Evolutionary conservation across 768 basidiomycete genomes (phyloP), one percentile per base, ranked within the genome.

Genomic region (Russula abietina): DNA sequence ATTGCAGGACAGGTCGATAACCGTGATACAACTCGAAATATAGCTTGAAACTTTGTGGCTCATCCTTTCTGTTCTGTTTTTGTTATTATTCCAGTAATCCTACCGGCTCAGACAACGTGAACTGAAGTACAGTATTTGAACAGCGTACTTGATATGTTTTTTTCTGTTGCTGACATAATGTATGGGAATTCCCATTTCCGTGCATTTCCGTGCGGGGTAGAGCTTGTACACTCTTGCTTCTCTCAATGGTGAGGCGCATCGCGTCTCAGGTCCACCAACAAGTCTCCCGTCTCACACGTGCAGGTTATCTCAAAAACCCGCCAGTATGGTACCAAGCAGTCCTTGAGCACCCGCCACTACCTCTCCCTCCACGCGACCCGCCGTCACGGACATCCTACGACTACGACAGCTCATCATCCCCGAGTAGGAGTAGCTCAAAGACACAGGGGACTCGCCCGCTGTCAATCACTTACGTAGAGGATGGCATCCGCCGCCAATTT

Each of bases 231-330:
- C 41, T 5, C 12, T 4, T 16, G 32, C 32, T 22, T 19, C 4
- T 28, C 4, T 16, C 30, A 26, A 91, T 91, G 90, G 87, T 87
- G 41, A 84, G 91, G 63, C 79, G 89, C 69, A 81, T 95, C 69
- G 88, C 93, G 38, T 83, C 83, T 63, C 91, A 96, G 72, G 93
- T 96, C 26, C 94, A 94, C 76, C 85, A 89, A 74, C 87, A 91
- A 61, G 87, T 88, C 51, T 86, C 90, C 33, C 87, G 93, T 64
- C 80, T 96, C 50, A 80, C 93, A 73, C 83, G 84, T 43, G 84
- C 81, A 50, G 77, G 82, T 52, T 81, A 82, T 69, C 74, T 91
- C 46, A 78, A 80, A 68, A 72, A 78, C 17, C 83, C 86, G 70
- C 93, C 94, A 59, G 80, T 80, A 52, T 96, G 93, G 93, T 92